phyloP scores from a whole-genome alignment of 108 stramenopile genomes.

The Cylindrotheca fusiformis region DNA sequence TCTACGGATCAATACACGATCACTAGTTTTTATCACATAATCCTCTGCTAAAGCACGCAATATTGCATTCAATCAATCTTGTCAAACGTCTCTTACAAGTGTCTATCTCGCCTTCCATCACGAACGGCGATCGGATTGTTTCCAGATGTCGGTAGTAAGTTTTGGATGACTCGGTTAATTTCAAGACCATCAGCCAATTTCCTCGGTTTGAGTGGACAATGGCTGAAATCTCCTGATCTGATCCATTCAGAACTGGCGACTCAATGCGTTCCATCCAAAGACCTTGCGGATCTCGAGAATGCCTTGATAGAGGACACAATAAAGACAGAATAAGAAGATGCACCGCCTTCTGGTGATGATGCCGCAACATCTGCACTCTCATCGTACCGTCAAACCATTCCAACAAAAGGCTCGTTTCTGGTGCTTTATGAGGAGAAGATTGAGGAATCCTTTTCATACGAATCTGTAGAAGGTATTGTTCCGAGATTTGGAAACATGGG shows the following conservation, averaged over 20 bases:
- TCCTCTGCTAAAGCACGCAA: too few relatives aligned
- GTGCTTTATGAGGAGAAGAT: conserved; percentile 45
- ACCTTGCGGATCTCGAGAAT: conserved; percentile 48
- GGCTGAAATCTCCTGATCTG: conserved; percentile 78
- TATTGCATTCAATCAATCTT: too few relatives aligned
- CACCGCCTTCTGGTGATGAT: conserved; percentile 2
- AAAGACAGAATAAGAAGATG: too few relatives aligned
- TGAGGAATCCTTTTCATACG: conserved; percentile 49
- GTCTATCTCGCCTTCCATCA: too few relatives aligned
- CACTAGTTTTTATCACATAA: too few relatives aligned
- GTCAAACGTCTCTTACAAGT: too few relatives aligned
- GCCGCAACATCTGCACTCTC: conserved; percentile 19
- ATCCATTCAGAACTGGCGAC: conserved; percentile 92
- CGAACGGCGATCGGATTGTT: conserved; percentile 96
- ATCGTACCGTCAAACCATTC: conserved; percentile 28
- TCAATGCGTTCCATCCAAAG: conserved; percentile 84
- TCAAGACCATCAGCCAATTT: conserved; percentile 75
- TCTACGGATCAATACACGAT: too few relatives aligned
- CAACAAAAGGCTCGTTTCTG: conserved; percentile 43
- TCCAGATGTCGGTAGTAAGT: conserved; percentile 95
- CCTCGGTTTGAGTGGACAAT: conserved; percentile 90
- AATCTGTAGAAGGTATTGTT: conserved; percentile 52
- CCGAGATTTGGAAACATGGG: conserved; percentile 53
- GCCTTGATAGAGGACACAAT: conserved; percentile 47
- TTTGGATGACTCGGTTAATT: conserved; percentile 84